Evolutionary conservation across 2,329 filamentous ascomycete genomes (phyloP), one percentile per base, ranked within the genome.

Genomic region (Phyllosticta citrichinensis): DNA sequence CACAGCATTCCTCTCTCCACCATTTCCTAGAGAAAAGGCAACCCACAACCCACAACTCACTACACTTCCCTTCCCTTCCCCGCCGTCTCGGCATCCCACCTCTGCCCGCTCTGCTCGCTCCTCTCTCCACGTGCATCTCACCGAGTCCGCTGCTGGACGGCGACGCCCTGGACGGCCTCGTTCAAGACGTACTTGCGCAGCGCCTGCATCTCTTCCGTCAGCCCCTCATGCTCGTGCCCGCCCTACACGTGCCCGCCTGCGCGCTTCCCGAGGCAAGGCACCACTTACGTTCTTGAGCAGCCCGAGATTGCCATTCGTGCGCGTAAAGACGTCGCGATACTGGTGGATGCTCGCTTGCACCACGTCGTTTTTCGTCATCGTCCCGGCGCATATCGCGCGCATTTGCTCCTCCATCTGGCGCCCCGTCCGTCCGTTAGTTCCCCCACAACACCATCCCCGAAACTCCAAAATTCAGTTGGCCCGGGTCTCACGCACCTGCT

Each of bases 371-470:
- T 85, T 87, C 35, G 87, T 89, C 65, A 85, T 88, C 57, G 83
- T 85, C 25, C 94, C 94, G 63, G 93, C 91, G 75, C 94, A 97
- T 62, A 99, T 97, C 62, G 89, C 90, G 72, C 92, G 94, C 93
- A 99, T 97, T 72, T 91, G 90, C 64, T 91, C 77, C 75, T 99
- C 94, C 91, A 97, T 97, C 79, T 80, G 59, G 54, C 54, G 40
- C 59, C 54, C 59, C 56, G 52, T 14, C 33, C 55, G 58, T 57
- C 11, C 22, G 22, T 22, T 3, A 22, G 22, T 3, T 22, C 22
- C 2, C 27, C n/a, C 20, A 30, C 30, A n/a, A 17, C 35, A 22
- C 30, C 5, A 17, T 11, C 20, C 33, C 57, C 19, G 19, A 57
- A 61, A 53, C 40, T 61, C 59, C 40, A 61, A 55, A 57, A 62